phyloP scores from a whole-genome alignment of 352 stramenopile genomes.

The Phytophthora boehmeriae region DNA sequence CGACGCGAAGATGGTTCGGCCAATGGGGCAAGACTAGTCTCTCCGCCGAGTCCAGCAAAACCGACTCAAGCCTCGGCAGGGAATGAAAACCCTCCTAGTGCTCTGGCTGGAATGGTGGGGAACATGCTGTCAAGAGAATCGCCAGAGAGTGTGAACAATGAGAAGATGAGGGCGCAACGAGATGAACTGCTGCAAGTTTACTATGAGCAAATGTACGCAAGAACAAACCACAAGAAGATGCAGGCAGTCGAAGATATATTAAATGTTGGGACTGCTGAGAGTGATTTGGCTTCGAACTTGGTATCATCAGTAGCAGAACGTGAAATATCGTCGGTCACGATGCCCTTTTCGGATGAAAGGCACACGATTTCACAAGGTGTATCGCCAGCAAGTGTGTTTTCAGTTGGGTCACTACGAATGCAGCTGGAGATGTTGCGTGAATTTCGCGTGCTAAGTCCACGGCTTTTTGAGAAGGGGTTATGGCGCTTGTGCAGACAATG shows the following conservation, averaged over 20 bases:
- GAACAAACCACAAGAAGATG: constrained; percentile 7
- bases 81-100: constrained; percentile 36
- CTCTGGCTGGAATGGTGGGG: constrained; percentile 43
- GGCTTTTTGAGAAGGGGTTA: constrained; percentile 58
- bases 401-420: constrained; percentile 57
- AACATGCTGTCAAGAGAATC: constrained; percentile 49
- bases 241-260: not conserved
- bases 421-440: constrained; percentile 74
- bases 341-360: not conserved
- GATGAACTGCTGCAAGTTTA: constrained; percentile 51
- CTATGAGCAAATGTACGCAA: constrained; percentile 39
- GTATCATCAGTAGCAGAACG: not conserved
- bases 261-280: not conserved
- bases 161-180: constrained; percentile 41
- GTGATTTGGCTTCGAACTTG: not conserved
- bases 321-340: not conserved
- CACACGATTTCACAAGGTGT: constrained; percentile 22
- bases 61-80: constrained; percentile 5
- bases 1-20: constrained; percentile 1
- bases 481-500: constrained; percentile 59
- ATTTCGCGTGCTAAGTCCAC: constrained; percentile 46
- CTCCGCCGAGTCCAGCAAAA: constrained; percentile 8
- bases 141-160: constrained; percentile 35
- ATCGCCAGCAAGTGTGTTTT: constrained; percentile 47
- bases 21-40: constrained; percentile 9